Conservation (phyloP, 805 yeast species). For the Metschnikowia hibisci region DNA sequence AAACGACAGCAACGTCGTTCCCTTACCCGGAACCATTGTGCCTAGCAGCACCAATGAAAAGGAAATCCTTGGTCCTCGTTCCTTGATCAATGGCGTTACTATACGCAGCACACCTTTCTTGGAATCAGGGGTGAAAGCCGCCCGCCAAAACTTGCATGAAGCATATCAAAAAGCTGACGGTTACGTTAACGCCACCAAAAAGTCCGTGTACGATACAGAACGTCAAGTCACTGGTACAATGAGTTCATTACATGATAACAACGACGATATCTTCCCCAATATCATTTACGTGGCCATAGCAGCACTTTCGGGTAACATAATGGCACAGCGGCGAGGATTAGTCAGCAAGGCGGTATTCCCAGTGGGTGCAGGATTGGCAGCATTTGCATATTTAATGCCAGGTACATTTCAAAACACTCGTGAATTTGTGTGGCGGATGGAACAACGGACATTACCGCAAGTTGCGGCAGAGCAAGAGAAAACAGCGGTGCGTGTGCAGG, state of each 20-base stretch:
- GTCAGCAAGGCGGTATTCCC: constrained; percentile 56
- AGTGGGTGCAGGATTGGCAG: constrained; percentile 52
- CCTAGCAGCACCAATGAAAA: constrained; percentile 42
- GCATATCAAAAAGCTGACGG: constrained; percentile 23
- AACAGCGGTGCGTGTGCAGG: constrained; percentile 32
- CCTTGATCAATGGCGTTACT: constrained; percentile 52
- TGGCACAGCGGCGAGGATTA: constrained; percentile 64
- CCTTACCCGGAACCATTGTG: constrained; percentile 48
- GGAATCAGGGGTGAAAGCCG: constrained; percentile 44
- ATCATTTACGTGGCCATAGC: constrained; percentile 65
- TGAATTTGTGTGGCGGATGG: constrained; percentile 55
- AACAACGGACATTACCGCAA: constrained; percentile 56
- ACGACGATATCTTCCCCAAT: constrained; percentile 72
- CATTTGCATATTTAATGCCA: constrained; percentile 72
- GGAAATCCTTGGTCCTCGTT: constrained; percentile 43
- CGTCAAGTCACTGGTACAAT: constrained; percentile 59
- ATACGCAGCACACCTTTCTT: constrained; percentile 49
- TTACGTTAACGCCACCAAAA: constrained; percentile 46
- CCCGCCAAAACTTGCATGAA: constrained; percentile 42
- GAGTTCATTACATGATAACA: constrained; percentile 56
- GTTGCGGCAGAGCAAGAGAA: constrained; percentile 60
- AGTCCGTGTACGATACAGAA: constrained; percentile 55
- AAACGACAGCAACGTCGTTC: constrained; percentile 43
- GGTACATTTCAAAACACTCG: constrained; percentile 62
- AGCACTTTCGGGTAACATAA: constrained; percentile 64